These are phyloP conservation scores for Solanum chilense DNA, from an alignment of 257 asterid species.

Conservation along the genomic window DNA sequence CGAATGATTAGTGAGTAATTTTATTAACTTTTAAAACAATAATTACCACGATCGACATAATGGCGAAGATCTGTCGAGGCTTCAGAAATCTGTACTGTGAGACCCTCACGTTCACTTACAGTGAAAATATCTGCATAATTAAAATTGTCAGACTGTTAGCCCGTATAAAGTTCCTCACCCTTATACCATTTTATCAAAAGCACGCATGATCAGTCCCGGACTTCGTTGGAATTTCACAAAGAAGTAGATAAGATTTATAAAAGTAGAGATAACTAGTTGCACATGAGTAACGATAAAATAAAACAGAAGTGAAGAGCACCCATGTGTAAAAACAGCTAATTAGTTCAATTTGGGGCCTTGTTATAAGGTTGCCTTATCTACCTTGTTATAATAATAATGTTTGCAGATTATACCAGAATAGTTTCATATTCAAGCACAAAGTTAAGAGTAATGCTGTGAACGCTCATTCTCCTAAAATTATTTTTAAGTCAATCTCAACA, in stretches of 20 bases:
- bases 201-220: not conserved
- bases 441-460: not conserved
- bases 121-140: not conserved
- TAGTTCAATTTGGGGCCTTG: not conserved
- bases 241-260: not conserved
- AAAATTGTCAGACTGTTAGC: not conserved
- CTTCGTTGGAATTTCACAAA: not conserved
- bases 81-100: not conserved
- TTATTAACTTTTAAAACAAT: not conserved
- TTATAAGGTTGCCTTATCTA: not conserved
- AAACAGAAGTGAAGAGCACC: not conserved
- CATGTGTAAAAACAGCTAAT: not conserved
- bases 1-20: not conserved
- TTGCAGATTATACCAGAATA: not conserved
- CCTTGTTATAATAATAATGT: not conserved
- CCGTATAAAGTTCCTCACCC: not conserved
- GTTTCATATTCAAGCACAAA: not conserved
- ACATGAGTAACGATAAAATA: not conserved
- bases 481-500: not conserved
- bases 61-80: not conserved
- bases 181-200: not conserved
- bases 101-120: not conserved
- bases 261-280: not conserved
- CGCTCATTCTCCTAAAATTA: not conserved
- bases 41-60: not conserved